Percentiles rank a stretch among this genome's conserved stretches.
These are phyloP conservation scores for Stachybotrys elegans DNA, from an alignment of 2,329 filamentous ascomycete genomes.

Conservation along the genomic window DNA sequence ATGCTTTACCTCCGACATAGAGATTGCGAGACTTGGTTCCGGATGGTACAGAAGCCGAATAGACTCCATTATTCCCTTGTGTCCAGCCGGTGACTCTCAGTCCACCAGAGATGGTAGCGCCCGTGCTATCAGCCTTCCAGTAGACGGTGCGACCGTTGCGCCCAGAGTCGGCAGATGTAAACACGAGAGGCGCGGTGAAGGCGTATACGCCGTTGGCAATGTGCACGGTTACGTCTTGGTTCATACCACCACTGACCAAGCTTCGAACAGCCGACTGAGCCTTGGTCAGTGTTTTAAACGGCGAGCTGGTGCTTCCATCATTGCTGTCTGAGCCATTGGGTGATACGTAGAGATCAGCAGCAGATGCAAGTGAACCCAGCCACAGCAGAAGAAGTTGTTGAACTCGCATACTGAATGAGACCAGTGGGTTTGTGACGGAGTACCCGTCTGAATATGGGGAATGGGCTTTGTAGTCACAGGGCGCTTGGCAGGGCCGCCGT, in stretches of 20 bases:
- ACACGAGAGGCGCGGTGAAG: not conserved
- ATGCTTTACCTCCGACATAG: not conserved
- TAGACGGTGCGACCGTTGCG: not conserved
- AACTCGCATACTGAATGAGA: not conserved
- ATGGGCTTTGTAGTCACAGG: not conserved
- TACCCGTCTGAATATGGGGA: not conserved
- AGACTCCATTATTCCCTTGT: not conserved
- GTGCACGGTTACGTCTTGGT: not conserved
- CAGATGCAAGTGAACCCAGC: not conserved
- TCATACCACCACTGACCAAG: not conserved
- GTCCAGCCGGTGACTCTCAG: not conserved
- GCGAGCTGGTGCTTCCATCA: not conserved
- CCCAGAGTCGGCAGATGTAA: not conserved
- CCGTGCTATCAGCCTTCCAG: not conserved
- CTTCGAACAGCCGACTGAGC: not conserved
- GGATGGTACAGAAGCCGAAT: not conserved
- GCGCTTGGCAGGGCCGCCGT: too few relatives aligned
- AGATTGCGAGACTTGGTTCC: conserved; percentile 3
- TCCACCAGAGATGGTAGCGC: conserved; percentile 1
- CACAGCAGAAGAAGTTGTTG: not conserved
- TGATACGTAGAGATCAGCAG: not conserved
- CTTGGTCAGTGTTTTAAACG: not conserved
- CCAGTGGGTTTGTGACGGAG: not conserved
- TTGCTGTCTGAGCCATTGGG: not conserved
- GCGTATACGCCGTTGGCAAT: not conserved